Conservation (phyloP, 768 basidiomycete species). For the Phaffia australis region DNA sequence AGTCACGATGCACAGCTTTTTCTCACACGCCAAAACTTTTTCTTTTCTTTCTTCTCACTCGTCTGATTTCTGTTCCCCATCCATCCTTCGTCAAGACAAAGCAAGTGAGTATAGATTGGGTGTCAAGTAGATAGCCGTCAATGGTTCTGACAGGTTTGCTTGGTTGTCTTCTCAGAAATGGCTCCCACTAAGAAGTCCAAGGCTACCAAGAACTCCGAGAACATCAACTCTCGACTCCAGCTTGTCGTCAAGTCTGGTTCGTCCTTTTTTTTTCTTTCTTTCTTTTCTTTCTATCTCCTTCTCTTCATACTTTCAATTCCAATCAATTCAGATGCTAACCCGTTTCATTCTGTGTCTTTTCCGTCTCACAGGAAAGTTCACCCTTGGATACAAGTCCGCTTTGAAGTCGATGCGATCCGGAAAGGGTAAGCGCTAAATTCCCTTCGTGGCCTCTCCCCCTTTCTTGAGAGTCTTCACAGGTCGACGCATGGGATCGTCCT, state of each 20-base stretch:
- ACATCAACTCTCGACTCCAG: slow-evolving; percentile 53
- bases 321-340: no score
- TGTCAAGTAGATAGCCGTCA: no score
- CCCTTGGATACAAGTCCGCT: slow-evolving; percentile 93
- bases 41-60: no score
- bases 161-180: slow-evolving; percentile 44
- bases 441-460: neutral
- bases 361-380: slow-evolving; percentile 45
- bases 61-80: no score
- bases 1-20: no score
- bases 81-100: no score
- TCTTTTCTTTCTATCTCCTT: no score
- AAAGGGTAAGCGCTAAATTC: slow-evolving; percentile 62
- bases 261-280: no score
- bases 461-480: neutral
- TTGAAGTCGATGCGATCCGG: slow-evolving; percentile 96
- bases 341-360: neutral
- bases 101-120: no score
- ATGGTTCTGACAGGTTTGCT: no score
- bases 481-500: slow-evolving; percentile 9
- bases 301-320: no score
- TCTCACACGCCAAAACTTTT: no score
- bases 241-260: slow-evolving; percentile 99
- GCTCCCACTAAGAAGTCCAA: slow-evolving; percentile 87
- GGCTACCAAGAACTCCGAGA: slow-evolving; percentile 83